Evolutionary conservation across 225 moss, liverwort and hornwort genomes (phyloP).

Genomic region (Straminergon stramineum): DNA sequence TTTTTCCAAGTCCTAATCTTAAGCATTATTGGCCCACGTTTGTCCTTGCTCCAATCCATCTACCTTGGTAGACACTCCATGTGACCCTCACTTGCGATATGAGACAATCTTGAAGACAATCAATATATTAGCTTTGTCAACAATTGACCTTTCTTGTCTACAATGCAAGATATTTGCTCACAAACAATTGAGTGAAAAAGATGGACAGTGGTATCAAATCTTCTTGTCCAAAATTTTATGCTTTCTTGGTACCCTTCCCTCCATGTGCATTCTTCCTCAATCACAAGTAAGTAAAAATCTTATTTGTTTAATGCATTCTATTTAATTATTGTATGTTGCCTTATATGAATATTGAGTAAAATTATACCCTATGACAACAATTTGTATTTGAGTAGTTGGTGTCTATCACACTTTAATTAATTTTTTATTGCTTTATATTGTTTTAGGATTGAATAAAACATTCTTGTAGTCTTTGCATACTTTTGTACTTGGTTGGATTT

Average conservation of each 20-base stretch:
- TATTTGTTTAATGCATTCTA: not conserved
- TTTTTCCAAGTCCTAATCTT: not conserved
- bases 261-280: not conserved
- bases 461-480: not conserved
- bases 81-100: too few relatives aligned
- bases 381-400: not conserved
- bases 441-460: not conserved
- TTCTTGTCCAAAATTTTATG: not conserved
- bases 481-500: accelerated
- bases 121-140: not conserved
- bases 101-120: not conserved
- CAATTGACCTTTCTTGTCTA: not conserved
- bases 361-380: not conserved
- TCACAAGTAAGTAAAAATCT: not conserved
- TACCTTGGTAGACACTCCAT: accelerated
- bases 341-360: not conserved
- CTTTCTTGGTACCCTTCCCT: not conserved
- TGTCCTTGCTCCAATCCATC: accelerated
- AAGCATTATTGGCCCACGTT: accelerated
- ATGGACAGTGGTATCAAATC: not conserved
- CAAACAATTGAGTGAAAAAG: not conserved
- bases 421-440: not conserved
- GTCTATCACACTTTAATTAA: not conserved
- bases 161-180: not conserved
- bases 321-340: not conserved